These are phyloP conservation scores for Aspergillus sclerotioniger DNA, from an alignment of 495 filamentous ascomycete species.

Conservation along the genomic window DNA sequence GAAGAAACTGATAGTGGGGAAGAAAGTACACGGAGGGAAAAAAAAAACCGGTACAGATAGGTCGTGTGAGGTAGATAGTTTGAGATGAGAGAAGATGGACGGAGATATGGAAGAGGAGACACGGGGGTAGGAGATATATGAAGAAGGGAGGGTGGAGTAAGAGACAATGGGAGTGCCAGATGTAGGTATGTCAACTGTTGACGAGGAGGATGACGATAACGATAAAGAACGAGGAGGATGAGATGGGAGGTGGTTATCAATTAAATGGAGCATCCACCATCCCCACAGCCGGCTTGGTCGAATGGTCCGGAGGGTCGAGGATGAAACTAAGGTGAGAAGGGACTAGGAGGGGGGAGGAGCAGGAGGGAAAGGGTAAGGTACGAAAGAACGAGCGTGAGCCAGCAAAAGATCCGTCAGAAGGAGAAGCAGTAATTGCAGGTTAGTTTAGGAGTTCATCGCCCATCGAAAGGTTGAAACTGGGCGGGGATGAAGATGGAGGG, in stretches of 20 bases:
- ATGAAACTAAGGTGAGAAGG: conserved; percentile 10
- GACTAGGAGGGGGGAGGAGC: conserved; percentile 4
- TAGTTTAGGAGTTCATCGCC: conserved; percentile 10
- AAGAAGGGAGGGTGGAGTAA: not conserved
- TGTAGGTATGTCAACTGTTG: not conserved
- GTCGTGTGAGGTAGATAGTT: conserved; percentile 3
- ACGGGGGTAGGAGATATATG: not conserved
- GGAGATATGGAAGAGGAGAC: not conserved
- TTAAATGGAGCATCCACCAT: conserved; percentile 13
- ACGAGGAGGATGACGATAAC: conserved; percentile 4
- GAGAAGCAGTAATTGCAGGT: conserved; percentile 9
- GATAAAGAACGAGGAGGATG: conserved; percentile 11
- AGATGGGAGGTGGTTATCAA: conserved; percentile 9
- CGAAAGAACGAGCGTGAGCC: conserved; percentile 8
- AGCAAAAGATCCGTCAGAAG: conserved; percentile 19
- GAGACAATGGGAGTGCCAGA: not conserved
- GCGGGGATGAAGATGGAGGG: conserved; percentile 14
- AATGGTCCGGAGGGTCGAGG: conserved; percentile 10
- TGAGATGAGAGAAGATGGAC: not conserved
- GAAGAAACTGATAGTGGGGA: not conserved
- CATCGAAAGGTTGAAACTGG: conserved; percentile 13
- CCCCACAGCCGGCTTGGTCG: conserved; percentile 15
- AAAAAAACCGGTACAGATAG: not conserved
- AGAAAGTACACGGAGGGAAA: conserved; percentile 1
- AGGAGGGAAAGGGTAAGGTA: conserved; percentile 1